These are phyloP conservation scores for Moesziomyces globuligerus DNA, from an alignment of 1,284 basidiomycete genomes.

Conservation along the genomic window DNA sequence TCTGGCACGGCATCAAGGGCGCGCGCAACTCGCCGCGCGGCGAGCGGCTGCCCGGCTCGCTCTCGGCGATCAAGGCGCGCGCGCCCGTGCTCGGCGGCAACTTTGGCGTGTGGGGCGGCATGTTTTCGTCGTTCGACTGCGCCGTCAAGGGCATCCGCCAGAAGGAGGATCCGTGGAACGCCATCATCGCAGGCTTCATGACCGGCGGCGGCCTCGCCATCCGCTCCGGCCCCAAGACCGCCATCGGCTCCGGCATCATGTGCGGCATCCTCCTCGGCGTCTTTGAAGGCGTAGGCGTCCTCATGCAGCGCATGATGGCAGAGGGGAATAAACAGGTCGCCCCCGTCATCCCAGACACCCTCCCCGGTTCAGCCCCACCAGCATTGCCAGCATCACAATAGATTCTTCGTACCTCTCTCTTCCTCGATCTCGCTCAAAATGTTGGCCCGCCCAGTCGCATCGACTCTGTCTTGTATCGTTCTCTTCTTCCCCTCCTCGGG, in stretches of 20 bases:
- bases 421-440: too few relatives aligned
- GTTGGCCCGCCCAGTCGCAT: too few relatives aligned
- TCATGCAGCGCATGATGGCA: constrained; percentile 83
- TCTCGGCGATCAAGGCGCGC: constrained; percentile 96
- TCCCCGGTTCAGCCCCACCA: constrained; percentile 11
- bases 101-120: constrained; percentile 92
- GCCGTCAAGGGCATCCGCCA: constrained; percentile 93
- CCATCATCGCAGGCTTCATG: constrained; percentile 97
- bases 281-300: constrained; percentile 83
- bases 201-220: constrained; percentile 95
- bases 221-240: constrained; percentile 89
- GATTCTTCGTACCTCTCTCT: too few relatives aligned
- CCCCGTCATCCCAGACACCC: constrained; percentile 47
- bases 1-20: constrained; percentile 99
- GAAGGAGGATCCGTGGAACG: constrained; percentile 99
- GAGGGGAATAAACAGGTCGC: constrained; percentile 73
- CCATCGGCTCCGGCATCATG: constrained; percentile 88
- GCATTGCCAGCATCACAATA: constrained; percentile 17
- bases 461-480: too few relatives aligned
- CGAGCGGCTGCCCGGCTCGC: constrained; percentile 89
- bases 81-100: constrained; percentile 98
- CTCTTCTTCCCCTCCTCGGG: too few relatives aligned
- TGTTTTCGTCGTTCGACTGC: constrained; percentile 89
- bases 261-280: constrained; percentile 97
- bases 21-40: constrained; percentile 95